phyloP scores from a whole-genome alignment of 257 asterid species.

The Linderniella brevidens region DNA sequence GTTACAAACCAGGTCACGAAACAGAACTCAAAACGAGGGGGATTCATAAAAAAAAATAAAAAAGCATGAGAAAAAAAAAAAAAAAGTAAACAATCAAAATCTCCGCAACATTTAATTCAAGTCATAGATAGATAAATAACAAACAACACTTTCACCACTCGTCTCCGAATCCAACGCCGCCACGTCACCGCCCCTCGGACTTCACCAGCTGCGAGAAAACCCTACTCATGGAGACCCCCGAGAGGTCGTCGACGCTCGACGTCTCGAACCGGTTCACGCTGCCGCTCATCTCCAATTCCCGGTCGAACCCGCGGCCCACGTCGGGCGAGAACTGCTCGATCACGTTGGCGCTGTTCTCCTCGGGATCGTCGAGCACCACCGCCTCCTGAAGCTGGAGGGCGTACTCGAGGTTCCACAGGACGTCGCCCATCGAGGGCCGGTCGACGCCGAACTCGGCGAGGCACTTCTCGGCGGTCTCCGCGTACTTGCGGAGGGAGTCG shows the following conservation, averaged over 20 bases:
- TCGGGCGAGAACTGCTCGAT: constrained; percentile 35
- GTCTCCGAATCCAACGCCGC: too few relatives aligned
- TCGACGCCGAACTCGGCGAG: constrained; percentile 45
- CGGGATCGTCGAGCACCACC: constrained; percentile 31
- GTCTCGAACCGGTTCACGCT: constrained; percentile 22
- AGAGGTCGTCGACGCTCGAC: constrained; percentile 24
- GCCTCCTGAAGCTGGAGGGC: constrained; percentile 56
- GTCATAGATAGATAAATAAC: too few relatives aligned
- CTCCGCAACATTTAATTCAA: too few relatives aligned
- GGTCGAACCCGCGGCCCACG: constrained; percentile 19
- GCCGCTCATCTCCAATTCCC: constrained; percentile 9
- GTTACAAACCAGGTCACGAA: too few relatives aligned
- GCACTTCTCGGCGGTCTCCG: constrained; percentile 52
- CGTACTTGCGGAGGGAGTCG: constrained; percentile 37
- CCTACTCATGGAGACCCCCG: constrained; percentile 49
- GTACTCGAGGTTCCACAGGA: constrained; percentile 40
- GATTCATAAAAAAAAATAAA: too few relatives aligned
- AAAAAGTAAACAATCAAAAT: too few relatives aligned
- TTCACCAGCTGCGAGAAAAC: constrained; percentile 61
- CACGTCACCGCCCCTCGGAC: constrained; percentile 44
- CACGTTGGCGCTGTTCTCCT: constrained; percentile 39
- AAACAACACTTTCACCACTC: too few relatives aligned
- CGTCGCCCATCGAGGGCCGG: constrained; percentile 50
- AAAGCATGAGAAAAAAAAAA: too few relatives aligned
- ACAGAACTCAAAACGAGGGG: too few relatives aligned